A percentile compares a stretch with the other conserved stretches of the same genome.
These are phyloP conservation scores for Chrysoporthe deuterocubensis DNA, from an alignment of 2,329 filamentous ascomycete genomes.

Conservation along the genomic window DNA sequence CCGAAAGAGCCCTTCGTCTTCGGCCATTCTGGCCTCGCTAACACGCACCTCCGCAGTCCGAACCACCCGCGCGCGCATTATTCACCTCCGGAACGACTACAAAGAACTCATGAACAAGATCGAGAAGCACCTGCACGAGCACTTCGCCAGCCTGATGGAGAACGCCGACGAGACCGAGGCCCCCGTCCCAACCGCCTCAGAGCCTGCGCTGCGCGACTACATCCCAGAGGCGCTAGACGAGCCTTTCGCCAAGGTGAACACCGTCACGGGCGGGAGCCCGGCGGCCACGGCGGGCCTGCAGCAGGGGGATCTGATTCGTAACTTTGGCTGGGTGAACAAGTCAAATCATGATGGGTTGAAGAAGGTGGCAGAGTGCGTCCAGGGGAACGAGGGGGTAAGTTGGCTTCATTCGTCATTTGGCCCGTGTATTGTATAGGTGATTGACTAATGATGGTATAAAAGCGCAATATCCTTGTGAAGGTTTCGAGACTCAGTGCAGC, in stretches of 20 bases:
- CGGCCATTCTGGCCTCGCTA: conserved; percentile 22
- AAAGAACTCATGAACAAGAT: conserved; percentile 84
- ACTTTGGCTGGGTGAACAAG: conserved; percentile 83
- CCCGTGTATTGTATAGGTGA: too few species aligned
- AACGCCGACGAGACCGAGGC: conserved; percentile 46
- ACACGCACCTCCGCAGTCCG: conserved; percentile 63
- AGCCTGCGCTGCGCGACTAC: conserved; percentile 38
- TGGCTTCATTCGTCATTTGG: conserved; percentile 50
- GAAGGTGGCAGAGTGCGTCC: conserved; percentile 87
- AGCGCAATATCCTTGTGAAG: conserved; percentile 67
- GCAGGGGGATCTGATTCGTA: conserved; percentile 78
- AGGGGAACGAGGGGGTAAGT: conserved; percentile 74
- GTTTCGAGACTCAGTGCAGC: conserved; percentile 52
- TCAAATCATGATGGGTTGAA: conserved; percentile 84
- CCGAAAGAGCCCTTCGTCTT: not conserved
- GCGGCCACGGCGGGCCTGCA: conserved; percentile 82
- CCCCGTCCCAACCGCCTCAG: conserved; percentile 32
- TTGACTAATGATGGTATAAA: conserved; percentile 46
- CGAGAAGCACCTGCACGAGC: conserved; percentile 84
- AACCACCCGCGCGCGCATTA: conserved; percentile 89
- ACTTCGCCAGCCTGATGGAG: conserved; percentile 73
- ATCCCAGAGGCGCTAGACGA: conserved; percentile 41
- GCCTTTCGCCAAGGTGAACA: conserved; percentile 90
- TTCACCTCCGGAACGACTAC: conserved; percentile 89
- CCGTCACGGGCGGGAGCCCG: conserved; percentile 76